Evolutionary conservation across 805 yeast genomes (phyloP), one percentile per base, ranked within the genome.

Genomic region (Ascoidea asiatica): DNA sequence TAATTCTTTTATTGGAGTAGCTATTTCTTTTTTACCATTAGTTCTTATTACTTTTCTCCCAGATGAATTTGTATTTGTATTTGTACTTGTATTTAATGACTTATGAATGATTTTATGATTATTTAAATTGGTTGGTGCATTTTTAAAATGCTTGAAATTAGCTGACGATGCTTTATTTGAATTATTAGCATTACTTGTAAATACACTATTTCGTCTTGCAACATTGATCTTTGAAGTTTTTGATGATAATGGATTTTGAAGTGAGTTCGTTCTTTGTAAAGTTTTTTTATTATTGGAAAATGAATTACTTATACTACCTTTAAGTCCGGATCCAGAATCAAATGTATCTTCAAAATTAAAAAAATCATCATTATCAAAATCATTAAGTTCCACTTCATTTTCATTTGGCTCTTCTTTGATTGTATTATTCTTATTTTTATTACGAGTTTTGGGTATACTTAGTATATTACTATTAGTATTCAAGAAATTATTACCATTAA

Each of bases 61-160:
- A 18, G 36, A 11, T 8, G 15, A 37, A 4, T 40, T 40, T 11
- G 39, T 17, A 29, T 15, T 29, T 29, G 36, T 29, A 15, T 41
- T 40, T 13, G 18, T 8, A 39, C 41, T 19, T 20, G 21, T 21
- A n/a, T 35, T 36, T 19, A 47, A 21, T 37, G 46, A 43, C 15
- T 48, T 48, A 11, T 45, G 23, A 6, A 46, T 41, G 22, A 48
- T 48, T 21, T 46, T 48, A 36, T 48, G 48, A 15, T 46, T 46
- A 29, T 43, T 43, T 38, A 45, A 23, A 36, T 48, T 48, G 29
- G 45, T 40, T 18, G 44, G 35, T 37, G 43, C 40, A 21, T 44
- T 35, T 18, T 38, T 29, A 15, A 29, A 15, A 15, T 29, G 35
- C 15, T 15, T 29, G 35, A 29, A 29, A 29, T 29, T 29, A 11